Base-by-base conservation (phyloP, 164 flowering plant species). In the Litsea cubeba region DNA sequence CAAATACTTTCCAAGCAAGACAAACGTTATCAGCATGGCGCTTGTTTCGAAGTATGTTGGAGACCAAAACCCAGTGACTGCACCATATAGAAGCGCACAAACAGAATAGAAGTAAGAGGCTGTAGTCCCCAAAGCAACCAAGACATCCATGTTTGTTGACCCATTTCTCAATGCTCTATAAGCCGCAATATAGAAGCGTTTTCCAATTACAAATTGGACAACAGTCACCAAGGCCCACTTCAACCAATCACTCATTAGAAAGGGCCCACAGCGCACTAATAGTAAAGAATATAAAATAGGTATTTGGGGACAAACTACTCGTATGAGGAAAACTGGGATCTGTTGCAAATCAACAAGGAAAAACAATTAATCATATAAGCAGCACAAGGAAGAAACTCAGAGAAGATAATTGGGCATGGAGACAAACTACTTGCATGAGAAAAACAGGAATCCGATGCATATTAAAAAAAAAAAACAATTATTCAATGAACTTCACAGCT, bases 31-130 rank as follows among this genome's bases (percentile, higher is more conserved):
- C 46, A 96, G 85, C 98, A 96, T 94, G 57, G 99, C 86, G 83
- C 99, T 96, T 78, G 97, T 90, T 83, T 96, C 99, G 81, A 96
- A 96, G 82, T 96, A 96, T 50, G 91, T 94, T 14, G 94, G 93
- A 75, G 97, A 90, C 97, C 97, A 89, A 73, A 94, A 92, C 20
- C 97, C 99, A 79, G 99, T 90, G 10, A 87, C 51, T 4, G 98
- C 98, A 65, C 99, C 99, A 83, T 94, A 94, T 35, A 96, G 79
- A 77, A 96, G 91, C 46, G 98, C 98, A 80, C 84, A 78, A 32
- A 92, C 97, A 80, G 98, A 94, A 77, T 96, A 96, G 76, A 96
- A 87, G 77, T 96, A 96, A 72, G 97, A 84, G 65, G 99, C 97
- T 73, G 99, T 87, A 76, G 99, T 94, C 72, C 98, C 98, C 83